Evolutionary conservation across 2,329 filamentous ascomycete genomes (phyloP), one percentile per base, ranked within the genome.

Genomic region (Cryphonectria carpinicola): DNA sequence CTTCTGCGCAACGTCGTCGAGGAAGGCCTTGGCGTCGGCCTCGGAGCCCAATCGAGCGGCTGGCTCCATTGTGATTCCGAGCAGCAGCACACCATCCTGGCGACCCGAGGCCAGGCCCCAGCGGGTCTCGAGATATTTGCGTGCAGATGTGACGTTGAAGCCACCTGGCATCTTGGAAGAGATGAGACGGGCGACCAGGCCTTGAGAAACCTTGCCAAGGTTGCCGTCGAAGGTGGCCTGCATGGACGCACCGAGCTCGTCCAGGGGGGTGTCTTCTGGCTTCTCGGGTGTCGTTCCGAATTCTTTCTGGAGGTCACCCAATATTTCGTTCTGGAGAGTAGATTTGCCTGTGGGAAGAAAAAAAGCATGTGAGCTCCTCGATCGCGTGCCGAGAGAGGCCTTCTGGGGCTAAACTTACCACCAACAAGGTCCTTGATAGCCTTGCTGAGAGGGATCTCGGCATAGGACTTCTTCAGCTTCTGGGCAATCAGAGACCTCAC

Each of bases 81-180:
- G 84, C 70, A 98, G 85, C 72, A 99, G 85, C 65, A 93, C 93
- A 76, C 95, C 94, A 79, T 99, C 96, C 80, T 99, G 96, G 78
- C 96, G 89, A 39, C 96, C 96, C 35, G 91, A 80, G 4, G 87
- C 93, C 70, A 99, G 85, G 69, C 96, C 96, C 94, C 95, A 99
- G 81, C 94, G 89, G 22, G 93, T 94, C 84, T 98, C 95, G 61
- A 99, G 85, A 79, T 99, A 97, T 84, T 99, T 99, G 78, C 96
- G 90, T 63, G 97, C 93, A 17, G 94, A 88, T 78, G 95, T 98
- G 81, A 98, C 98, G 81, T 98, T 99, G 89, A 99, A 99, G 73
- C 96, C 96, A 84, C 95, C 96, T 64, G 96, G 96, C 96, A 99
- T 99, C 85, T 99, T 99, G 41, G 96, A 98, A 1, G 96, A 98